Evolutionary conservation across 2,329 filamentous ascomycete genomes (phyloP).

Genomic region (Botrytis aclada): DNA sequence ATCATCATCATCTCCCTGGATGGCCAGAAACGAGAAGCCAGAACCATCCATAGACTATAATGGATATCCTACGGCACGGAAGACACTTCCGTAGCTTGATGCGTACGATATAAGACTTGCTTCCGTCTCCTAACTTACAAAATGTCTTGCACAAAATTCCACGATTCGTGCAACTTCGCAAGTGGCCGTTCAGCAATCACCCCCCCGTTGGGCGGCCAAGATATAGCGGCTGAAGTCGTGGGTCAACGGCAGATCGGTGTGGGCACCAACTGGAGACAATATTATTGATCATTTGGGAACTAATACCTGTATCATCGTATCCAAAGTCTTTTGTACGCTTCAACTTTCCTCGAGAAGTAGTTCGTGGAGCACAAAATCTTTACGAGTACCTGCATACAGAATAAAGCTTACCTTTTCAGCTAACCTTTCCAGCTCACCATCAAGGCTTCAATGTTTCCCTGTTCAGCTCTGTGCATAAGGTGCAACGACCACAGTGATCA

Average conservation of each 20-base stretch:
- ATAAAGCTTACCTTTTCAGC: background rate
- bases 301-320: background rate
- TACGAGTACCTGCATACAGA: conserved; percentile 15
- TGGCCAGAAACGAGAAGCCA: background rate
- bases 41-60: background rate
- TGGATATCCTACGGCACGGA: conserved; percentile 1
- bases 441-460: conserved; percentile 4
- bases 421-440: background rate
- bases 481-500: background rate
- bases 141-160: conserved; percentile 15
- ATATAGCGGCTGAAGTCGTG: conserved; percentile 12
- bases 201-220: background rate
- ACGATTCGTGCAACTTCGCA: conserved; percentile 11
- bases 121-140: background rate
- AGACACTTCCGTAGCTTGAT: background rate
- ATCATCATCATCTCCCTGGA: background rate
- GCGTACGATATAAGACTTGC: conserved; percentile 13
- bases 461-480: background rate
- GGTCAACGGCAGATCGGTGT: conserved; percentile 4
- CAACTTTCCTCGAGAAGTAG: background rate
- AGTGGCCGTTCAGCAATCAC: conserved; percentile 10
- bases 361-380: background rate
- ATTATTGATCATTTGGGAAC: background rate
- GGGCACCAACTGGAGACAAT: conserved; percentile 3
- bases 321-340: background rate